phyloP scores from a whole-genome alignment of 164 flowering plant genomes.

The Pachysandra terminalis region DNA sequence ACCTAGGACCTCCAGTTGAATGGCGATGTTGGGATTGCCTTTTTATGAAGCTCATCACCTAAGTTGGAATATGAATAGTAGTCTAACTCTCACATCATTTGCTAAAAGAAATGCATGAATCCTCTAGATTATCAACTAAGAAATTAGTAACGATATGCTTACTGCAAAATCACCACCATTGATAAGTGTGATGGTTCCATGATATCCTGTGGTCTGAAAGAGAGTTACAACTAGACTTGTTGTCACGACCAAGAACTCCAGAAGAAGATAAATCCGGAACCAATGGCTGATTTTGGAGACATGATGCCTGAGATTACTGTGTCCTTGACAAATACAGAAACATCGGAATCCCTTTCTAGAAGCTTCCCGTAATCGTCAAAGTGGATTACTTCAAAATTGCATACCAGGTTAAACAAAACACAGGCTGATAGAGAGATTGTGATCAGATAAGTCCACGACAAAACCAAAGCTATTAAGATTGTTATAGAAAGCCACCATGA shows the following conservation, averaged over 20 bases:
- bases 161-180: slow-evolving; percentile 61
- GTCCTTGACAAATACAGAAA: slow-evolving; percentile 53
- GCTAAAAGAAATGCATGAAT: neutral
- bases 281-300: slow-evolving; percentile 93
- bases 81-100: too few species aligned
- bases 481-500: slow-evolving; percentile 58
- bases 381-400: slow-evolving; percentile 88
- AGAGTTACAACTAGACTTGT: slow-evolving; percentile 66
- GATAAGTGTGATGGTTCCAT: slow-evolving; percentile 50
- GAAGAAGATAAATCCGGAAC: slow-evolving; percentile 76
- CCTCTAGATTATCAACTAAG: neutral
- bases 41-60: too few species aligned
- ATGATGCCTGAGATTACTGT: slow-evolving; percentile 56
- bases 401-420: slow-evolving; percentile 68
- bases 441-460: slow-evolving; percentile 76
- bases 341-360: slow-evolving; percentile 61
- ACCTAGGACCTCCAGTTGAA: too few species aligned
- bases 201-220: slow-evolving; percentile 60
- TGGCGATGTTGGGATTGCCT: too few species aligned
- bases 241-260: slow-evolving; percentile 65
- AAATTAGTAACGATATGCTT: slow-evolving; percentile 20
- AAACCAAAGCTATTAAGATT: slow-evolving; percentile 40
- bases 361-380: slow-evolving; percentile 78
- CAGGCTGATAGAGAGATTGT: slow-evolving; percentile 61
- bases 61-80: too few species aligned